Evolutionary conservation across 2,329 filamentous ascomycete species (phyloP), one percentile per base, ranked within the genome.

Genomic region (Karstenula rhodostoma): DNA sequence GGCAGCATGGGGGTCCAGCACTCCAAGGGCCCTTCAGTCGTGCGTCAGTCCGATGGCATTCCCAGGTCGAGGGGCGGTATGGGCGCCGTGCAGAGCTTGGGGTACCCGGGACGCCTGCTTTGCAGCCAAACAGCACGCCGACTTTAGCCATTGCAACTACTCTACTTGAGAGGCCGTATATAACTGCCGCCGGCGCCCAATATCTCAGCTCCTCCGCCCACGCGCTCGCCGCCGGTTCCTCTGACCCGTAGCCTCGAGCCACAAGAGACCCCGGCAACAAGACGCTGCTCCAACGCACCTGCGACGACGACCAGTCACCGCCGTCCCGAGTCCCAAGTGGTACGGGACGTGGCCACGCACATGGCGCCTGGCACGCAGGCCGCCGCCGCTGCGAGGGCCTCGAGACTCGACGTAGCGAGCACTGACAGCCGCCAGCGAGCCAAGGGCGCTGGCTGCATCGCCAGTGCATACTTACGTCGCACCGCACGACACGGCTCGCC

Each of bases 121-220:
- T 66, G 67, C 67, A 71, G 52, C 69, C 67, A 73, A 60, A 70
- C 63, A 67, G 58, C 58, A 62, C 57, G 67, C 63, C 60, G 57
- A 68, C 65, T 75, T 74, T 75, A 75, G 75, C 71, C 71, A 70
- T 66, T 67, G 59, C 57, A 69, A 68, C 67, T 73, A 74, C 68
- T 70, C 65, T 72, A 73, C 70, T 71, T 66, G 67, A 70, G 63
- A 71, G 68, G 62, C 59, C 47, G 69, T 68, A 70, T 73, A 73
- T 73, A 71, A 68, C 59, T 62, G 48, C 57, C 63, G 67, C 69
- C 64, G 67, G 63, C 59, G 66, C 67, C 71, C 68, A 73, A 74
- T 69, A 68, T 72, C 62, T 66, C 61, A 66, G 57, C 42, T 60
- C 56, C 58, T 47, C 60, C 64, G 66, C 63, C 56, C 60, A 60